These are phyloP conservation scores for Primulina eburnea DNA, from an alignment of 257 asterid genomes.

Conservation along the genomic window DNA sequence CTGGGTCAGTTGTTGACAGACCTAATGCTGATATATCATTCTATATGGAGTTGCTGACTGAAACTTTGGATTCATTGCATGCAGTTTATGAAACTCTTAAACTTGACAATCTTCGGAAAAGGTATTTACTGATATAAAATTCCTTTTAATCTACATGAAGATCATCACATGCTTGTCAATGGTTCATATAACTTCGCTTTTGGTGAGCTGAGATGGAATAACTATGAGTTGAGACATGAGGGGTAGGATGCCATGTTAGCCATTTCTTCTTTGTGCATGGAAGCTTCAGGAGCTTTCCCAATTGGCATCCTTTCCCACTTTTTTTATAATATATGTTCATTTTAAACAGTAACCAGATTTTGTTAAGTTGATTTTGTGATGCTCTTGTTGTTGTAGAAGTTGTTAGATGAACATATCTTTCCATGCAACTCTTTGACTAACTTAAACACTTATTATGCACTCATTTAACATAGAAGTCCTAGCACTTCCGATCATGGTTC, in stretches of 20 bases:
- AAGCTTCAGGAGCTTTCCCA: neutral
- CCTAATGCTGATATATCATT: slow-evolving; percentile 37
- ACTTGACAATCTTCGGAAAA: slow-evolving; percentile 81
- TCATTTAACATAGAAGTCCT: too few species aligned
- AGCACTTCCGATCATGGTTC: too few species aligned
- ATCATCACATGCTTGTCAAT: slow-evolving; percentile 22
- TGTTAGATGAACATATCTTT: too few species aligned
- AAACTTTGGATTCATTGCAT: slow-evolving; percentile 76
- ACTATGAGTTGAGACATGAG: neutral
- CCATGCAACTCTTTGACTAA: too few species aligned
- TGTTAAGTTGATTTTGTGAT: too few species aligned
- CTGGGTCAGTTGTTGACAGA: slow-evolving; percentile 29
- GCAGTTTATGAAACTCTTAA: slow-evolving; percentile 88
- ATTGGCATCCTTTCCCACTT: neutral
- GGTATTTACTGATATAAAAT: slow-evolving; percentile 42
- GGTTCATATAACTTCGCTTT: slow-evolving; percentile 18
- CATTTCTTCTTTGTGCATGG: neutral
- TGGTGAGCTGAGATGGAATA: neutral
- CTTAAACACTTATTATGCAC: too few species aligned
- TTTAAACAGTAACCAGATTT: too few species aligned
- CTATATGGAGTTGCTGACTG: slow-evolving; percentile 44
- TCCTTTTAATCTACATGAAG: slow-evolving; percentile 8
- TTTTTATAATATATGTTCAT: too few species aligned
- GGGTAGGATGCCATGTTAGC: neutral
- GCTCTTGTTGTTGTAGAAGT: too few species aligned